Evolutionary conservation across 306 rosid species (phyloP).

Genomic region (Bauhinia variegata): DNA sequence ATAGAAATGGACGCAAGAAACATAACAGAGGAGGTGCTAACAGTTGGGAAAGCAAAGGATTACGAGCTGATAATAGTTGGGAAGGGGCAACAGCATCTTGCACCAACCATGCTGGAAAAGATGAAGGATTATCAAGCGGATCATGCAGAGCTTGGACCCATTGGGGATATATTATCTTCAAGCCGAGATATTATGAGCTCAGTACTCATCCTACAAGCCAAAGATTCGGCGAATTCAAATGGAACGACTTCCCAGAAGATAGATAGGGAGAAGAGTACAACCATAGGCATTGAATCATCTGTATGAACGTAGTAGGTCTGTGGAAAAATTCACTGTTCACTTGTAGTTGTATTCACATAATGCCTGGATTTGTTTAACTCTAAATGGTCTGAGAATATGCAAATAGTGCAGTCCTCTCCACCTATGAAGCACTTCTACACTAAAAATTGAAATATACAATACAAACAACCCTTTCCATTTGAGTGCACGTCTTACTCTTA

Average conservation of each 20-base stretch:
- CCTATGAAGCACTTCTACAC: too few species aligned
- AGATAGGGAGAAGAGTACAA: neutral
- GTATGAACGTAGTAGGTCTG: neutral
- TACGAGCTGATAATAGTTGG: constrained; percentile 45
- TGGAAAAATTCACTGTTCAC: constrained; percentile 1
- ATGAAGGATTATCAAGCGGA: constrained; percentile 11
- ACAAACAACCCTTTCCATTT: too few species aligned
- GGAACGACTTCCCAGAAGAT: neutral
- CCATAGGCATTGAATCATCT: constrained; percentile 12
- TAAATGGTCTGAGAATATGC: too few species aligned
- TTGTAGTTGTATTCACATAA: neutral
- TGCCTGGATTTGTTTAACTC: neutral
- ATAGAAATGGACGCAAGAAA: constrained; percentile 33
- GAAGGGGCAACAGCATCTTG: constrained; percentile 21
- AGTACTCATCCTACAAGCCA: constrained; percentile 36
- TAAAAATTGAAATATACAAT: too few species aligned
- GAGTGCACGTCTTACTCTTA: too few species aligned
- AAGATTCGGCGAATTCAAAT: constrained; percentile 9
- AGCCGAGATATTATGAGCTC: constrained; percentile 32
- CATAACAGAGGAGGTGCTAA: neutral
- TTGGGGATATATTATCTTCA: constrained; percentile 38
- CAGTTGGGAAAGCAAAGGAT: constrained; percentile 7
- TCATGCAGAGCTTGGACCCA: constrained; percentile 41
- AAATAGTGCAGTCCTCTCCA: too few species aligned
- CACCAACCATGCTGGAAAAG: constrained; percentile 15